Percentiles rank a stretch among this genome's conserved stretches.
These are phyloP conservation scores for Fusarium chuoi DNA, from an alignment of 2,329 filamentous ascomycete species.

Conservation along the genomic window DNA sequence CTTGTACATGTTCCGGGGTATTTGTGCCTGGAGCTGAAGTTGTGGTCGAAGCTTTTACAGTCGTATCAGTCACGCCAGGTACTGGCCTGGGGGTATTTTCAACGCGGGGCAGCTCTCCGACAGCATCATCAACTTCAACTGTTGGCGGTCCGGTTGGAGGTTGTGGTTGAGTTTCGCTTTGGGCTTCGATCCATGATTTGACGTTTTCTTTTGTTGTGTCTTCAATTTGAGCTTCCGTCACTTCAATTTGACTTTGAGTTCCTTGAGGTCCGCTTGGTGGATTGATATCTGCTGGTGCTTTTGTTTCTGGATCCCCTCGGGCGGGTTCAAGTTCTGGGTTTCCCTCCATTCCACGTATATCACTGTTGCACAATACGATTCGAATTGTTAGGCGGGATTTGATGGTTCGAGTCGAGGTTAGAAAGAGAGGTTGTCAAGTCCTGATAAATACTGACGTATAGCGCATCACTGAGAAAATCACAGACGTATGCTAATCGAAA, in stretches of 20 bases:
- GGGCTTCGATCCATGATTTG: slow-evolving; percentile 34
- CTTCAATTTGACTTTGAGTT: slow-evolving; percentile 7
- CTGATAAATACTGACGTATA: slow-evolving; percentile 4
- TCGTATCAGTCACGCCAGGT: slow-evolving; percentile 16
- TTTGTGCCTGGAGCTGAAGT: slow-evolving; percentile 17
- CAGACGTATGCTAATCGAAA: neutral
- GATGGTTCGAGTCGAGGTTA: slow-evolving; percentile 3
- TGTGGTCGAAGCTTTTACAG: slow-evolving; percentile 22
- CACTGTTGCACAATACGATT: slow-evolving; percentile 15
- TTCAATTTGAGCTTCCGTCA: slow-evolving; percentile 2
- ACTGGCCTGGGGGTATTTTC: slow-evolving; percentile 21
- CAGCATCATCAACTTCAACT: slow-evolving; percentile 26
- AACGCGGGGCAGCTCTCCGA: slow-evolving; percentile 30
- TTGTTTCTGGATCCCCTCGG: slow-evolving; percentile 15
- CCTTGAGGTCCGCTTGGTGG: slow-evolving; percentile 8
- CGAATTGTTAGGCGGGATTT: neutral
- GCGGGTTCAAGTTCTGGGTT: slow-evolving; percentile 34
- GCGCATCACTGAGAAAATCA: slow-evolving; percentile 22
- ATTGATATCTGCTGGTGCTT: slow-evolving; percentile 9
- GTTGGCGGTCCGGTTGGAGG: slow-evolving; percentile 20
- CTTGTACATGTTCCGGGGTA: neutral
- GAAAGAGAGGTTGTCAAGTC: slow-evolving; percentile 8
- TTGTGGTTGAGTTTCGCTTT: slow-evolving; percentile 23
- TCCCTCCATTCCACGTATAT: slow-evolving; percentile 43
- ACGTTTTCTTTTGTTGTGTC: slow-evolving; percentile 26